Base-by-base conservation (phyloP, 176 grass and related monocot species). In the Echinochloa phyllopogon region DNA sequence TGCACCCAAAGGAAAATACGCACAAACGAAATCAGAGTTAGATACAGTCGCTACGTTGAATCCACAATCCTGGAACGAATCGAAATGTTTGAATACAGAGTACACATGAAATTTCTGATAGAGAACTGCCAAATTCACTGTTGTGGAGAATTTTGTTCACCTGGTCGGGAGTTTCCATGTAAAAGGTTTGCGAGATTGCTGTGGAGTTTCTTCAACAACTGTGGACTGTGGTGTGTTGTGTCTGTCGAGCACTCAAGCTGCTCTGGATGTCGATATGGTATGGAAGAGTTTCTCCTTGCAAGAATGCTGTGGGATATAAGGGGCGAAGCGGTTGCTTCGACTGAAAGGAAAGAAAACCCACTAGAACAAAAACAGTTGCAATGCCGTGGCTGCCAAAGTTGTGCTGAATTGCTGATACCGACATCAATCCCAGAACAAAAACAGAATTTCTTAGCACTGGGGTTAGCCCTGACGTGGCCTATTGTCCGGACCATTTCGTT, bases 101-200 rank as follows among this genome's bases (percentile, higher is more conserved):
- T 47, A 33, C 24, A 57, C 3, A n/a, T 48, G 23, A n/a, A 63
- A 83, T 82, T 49, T n/a, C 10, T n/a, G 6, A 38, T 21, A 62
- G 39, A 83, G 18, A 74, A 16, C 2, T 25, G 42, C 47, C 55
- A 13, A 75, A 39, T 39, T 8, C 4, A 74, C 8, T 3, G 37
- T 16, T 8, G 13, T 3, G 37, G n/a, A 12, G 6, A 65, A 52
- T 59, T 40, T 40, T 58, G 0, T 4, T 52, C 23, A 83, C 79
- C 79, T 87, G 79, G 21, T 83, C 63, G 11, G 51, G 0, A 6
- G 4, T 15, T 60, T 87, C 79, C 86, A 87, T 83, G 16, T 33
- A 3, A 59, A 59, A 59, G 21, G 56, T 23, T 23, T 3, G 56
- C 56, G 56, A 58, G 56, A 59, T 4, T 11, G 56, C 21, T 59